Percentiles rank a stretch among this genome's conserved stretches.
Conservation (phyloP, 1,139 yeast genomes). For the Geotrichum reessii region DNA sequence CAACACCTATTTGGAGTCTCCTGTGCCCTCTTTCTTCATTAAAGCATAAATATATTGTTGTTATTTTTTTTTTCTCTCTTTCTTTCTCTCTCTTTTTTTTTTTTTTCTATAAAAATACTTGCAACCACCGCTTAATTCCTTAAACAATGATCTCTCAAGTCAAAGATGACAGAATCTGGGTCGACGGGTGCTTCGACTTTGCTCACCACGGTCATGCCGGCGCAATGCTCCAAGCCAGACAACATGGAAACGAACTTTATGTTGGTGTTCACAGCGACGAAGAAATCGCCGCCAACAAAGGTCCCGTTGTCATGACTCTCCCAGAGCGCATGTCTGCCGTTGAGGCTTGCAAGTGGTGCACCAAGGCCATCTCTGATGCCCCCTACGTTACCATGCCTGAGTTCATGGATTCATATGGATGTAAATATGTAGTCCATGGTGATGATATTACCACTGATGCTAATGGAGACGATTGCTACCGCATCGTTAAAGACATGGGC, state of each 20-base stretch:
- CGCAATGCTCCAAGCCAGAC: constrained; percentile 89
- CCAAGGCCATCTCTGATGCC: constrained; percentile 65
- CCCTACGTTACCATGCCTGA: constrained; percentile 93
- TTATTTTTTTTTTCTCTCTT: too few relatives aligned
- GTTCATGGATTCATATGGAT: constrained; percentile 67
- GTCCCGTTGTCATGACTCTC: constrained; percentile 86
- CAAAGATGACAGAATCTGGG: constrained; percentile 52
- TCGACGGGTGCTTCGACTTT: constrained; percentile 96
- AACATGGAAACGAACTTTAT: constrained; percentile 62
- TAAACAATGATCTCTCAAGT: not conserved
- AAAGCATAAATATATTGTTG: too few relatives aligned
- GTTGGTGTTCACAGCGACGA: constrained; percentile 93
- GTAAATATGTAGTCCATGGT: constrained; percentile 91
- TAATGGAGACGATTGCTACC: constrained; percentile 88
- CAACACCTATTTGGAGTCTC: not conserved
- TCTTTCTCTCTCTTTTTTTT: too few relatives aligned
- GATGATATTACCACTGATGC: constrained; percentile 97
- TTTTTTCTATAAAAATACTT: not conserved
- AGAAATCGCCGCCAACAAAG: constrained; percentile 75
- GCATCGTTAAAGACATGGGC: constrained; percentile 75
- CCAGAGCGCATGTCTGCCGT: constrained; percentile 79
- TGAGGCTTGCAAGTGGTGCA: constrained; percentile 86
- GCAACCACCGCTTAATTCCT: not conserved
- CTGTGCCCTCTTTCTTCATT: not conserved
- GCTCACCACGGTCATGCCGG: constrained; percentile 98